Evolutionary conservation across 2,329 filamentous ascomycete species (phyloP), one percentile per base, ranked within the genome.

Genomic region (Trichoderma cornu-damae): DNA sequence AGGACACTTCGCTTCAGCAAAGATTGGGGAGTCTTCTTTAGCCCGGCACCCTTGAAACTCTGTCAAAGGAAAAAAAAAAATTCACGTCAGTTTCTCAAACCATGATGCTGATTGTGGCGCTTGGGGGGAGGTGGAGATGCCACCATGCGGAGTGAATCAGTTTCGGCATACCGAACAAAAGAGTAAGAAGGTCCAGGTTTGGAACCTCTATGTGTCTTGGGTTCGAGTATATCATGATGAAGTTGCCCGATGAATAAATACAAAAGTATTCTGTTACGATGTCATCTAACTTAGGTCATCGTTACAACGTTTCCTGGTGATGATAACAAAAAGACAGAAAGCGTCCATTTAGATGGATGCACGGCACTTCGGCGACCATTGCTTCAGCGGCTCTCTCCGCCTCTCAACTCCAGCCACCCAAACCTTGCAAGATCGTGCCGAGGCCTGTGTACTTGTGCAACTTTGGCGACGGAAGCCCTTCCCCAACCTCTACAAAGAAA

Each of bases 1-100:
- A 0, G 83, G 80, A 49, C 85, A 72, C 5, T 75, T 74, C 0
- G 84, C 83, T 62, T 84, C 82, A 42, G 76, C 73, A 65, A 86
- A 82, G 3, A 87, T 69, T 2, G 79, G 63, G 0, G 78, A 80
- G 51, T 82, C 73, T 44, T 81, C 77, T 20, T 75, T 64, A 11
- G 70, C 65, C 1, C 60, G 61, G 38, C 66, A 68, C 3, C 66
- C 59, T 26, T 71, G 59, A 14, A 68, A 73, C 14, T 78, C 76
- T 76, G 48, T n/a, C n/a, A n/a, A n/a, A n/a, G n/a, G n/a, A n/a
- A n/a, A n/a, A n/a, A n/a, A 32, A 11, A n/a, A n/a, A 11, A n/a
- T 12, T 3, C 11, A 8, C 24, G 28, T 44, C 8, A 32, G 16
- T 22, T 28, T 16, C 24, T 16, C n/a, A 28, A 18, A 1, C 2